Evolutionary conservation across 148 eudicot genomes (phyloP).

Genomic region (Spergularia marina): DNA sequence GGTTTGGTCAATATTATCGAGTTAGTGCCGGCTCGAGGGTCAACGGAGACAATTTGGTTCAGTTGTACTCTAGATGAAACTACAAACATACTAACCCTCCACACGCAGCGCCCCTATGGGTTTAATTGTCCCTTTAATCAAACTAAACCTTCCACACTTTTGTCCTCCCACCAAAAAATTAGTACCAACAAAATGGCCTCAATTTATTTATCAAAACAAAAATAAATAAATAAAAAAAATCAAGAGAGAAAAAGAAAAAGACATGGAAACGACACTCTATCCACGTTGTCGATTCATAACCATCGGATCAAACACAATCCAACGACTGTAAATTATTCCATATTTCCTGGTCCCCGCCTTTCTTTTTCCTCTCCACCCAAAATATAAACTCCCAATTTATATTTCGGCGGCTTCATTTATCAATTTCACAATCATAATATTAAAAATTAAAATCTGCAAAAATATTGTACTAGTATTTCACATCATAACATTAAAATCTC

Average conservation of each 20-base stretch:
- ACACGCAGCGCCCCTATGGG: no score
- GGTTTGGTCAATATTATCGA: no score
- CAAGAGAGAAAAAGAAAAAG: not conserved
- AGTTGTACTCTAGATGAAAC: no score
- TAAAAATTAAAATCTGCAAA: not conserved
- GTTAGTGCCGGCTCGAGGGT: no score
- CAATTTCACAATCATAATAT: not conserved
- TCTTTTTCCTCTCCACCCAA: not conserved
- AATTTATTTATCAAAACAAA: not conserved
- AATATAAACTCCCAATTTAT: constrained; percentile 7
- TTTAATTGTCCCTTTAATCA: no score
- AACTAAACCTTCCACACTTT: no score
- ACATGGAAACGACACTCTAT: constrained; percentile 36
- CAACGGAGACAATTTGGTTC: no score
- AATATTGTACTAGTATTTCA: not conserved
- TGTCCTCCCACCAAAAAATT: no score
- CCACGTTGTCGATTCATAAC: constrained; percentile 36
- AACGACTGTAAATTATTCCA: constrained; percentile 28
- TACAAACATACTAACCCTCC: no score
- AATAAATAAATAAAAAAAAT: not conserved
- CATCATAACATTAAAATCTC: not conserved
- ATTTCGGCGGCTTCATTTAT: constrained; percentile 33
- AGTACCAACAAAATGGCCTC: not conserved
- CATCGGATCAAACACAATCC: constrained; percentile 35
- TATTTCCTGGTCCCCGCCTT: constrained; percentile 23